Evolutionary conservation across 1,284 basidiomycete species (phyloP), one percentile per base, ranked within the genome.

Genomic region (Apiotrichum gamsii): DNA sequence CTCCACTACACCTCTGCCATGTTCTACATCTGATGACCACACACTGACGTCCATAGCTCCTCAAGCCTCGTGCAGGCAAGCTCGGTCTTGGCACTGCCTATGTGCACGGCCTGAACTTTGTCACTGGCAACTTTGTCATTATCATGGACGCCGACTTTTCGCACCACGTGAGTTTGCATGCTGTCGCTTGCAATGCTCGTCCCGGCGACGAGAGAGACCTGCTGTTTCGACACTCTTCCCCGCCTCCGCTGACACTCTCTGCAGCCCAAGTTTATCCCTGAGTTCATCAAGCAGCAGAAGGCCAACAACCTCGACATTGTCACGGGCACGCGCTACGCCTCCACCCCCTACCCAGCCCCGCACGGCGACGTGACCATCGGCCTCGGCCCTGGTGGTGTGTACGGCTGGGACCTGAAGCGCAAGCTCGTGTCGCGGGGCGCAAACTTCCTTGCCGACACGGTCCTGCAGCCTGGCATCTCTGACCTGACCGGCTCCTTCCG

Each of bases 81-180:
- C 79, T 93, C 3, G 89, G 89, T 35, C 79, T 93, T 32, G 90
- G 89, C 44, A 91, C 90, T 14, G 90, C 90, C 18, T 94, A 94
- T 68, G 87, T 93, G 43, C 86, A 94, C 67, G 90, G 90, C 11
- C 76, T 94, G 43, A 83, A 87, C 60, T 88, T 84, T 66, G 85
- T 84, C 63, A 83, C 84, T 0, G 90, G 90, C n/a, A 87, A 88
- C 70, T 94, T 90, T 74, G 87, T 91, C 29, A 87, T 93, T 64
- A 93, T 94, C 70, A 94, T 94, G 90, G 90, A 94, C 64, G 90
- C 90, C 42, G 90, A 94, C 73, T 93, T 94, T 70, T 91, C 88
- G 11, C 90, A 94, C 67, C 90, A 94, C 64, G 89, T 90, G 71
- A 44, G 83, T 49, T 9, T n/a, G n/a, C n/a, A n/a, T n/a, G n/a